phyloP scores from a whole-genome alignment of 1,284 basidiomycete genomes.

The Hypsizygus ulmarius region DNA sequence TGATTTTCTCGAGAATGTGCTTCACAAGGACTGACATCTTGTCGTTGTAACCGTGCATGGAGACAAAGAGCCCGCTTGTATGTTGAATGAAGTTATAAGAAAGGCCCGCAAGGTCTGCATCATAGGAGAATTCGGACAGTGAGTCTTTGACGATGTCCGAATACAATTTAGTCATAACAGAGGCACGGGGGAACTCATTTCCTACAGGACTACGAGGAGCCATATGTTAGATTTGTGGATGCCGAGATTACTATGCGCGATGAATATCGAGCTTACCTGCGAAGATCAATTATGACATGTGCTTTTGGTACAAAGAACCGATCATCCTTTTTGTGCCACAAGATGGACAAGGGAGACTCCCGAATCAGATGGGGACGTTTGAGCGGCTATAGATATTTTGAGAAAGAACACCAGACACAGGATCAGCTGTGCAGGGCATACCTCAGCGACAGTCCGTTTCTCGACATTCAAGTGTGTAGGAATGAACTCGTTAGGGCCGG shows the following conservation, averaged over 20 bases:
- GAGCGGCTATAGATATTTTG: conserved; percentile 48
- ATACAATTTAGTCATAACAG: conserved; percentile 74
- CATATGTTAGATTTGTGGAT: too few species aligned
- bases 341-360: conserved; percentile 65
- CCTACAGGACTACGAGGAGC: conserved; percentile 44
- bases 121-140: conserved; percentile 89
- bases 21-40: conserved; percentile 81
- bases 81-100: conserved; percentile 72
- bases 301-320: conserved; percentile 93
- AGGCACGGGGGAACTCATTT: conserved; percentile 53
- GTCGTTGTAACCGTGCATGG: conserved; percentile 90
- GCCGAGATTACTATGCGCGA: too few species aligned
- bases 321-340: conserved; percentile 98
- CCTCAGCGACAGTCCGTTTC: conserved; percentile 64
- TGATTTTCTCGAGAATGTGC: conserved; percentile 75
- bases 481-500: conserved; percentile 86
- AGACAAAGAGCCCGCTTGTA: conserved; percentile 68
- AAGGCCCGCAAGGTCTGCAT: conserved; percentile 90
- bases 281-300: conserved; percentile 65
- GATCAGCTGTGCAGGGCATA: conserved; percentile 27
- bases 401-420: conserved; percentile 5
- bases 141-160: conserved; percentile 87
- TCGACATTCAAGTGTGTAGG: conserved; percentile 85
- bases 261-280: conserved; percentile 47
- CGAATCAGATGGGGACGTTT: conserved; percentile 75